Conservation (phyloP, 2,329 filamentous ascomycete genomes). For the Scedosporium minutisporum region DNA sequence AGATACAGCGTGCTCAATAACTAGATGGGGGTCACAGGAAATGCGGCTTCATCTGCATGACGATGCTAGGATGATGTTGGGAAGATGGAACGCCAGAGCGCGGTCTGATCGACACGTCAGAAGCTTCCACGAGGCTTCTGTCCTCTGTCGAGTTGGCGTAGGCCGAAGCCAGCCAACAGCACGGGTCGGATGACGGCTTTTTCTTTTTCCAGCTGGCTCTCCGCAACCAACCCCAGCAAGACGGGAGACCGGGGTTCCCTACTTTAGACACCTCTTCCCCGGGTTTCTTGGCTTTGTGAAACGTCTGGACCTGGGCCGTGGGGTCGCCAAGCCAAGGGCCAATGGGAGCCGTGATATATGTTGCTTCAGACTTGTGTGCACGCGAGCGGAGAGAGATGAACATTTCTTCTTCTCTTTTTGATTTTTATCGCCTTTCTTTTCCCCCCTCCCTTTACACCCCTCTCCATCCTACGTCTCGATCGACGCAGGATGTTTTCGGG, state of each 20-base stretch:
- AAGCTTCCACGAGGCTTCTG: slow-evolving; percentile 2
- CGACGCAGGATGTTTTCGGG: background rate
- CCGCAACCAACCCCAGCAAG: no score
- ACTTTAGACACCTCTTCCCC: no score
- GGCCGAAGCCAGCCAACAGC: background rate
- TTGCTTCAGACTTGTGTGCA: no score
- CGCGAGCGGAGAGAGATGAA: no score
- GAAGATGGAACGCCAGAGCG: slow-evolving; percentile 1
- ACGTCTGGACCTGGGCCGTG: background rate
- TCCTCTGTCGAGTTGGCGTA: background rate
- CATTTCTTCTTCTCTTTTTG: no score
- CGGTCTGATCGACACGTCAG: slow-evolving; percentile 1
- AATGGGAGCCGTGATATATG: background rate
- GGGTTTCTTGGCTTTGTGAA: background rate
- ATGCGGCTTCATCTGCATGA: background rate
- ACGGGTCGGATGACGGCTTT: no score
- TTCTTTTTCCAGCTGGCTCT: no score
- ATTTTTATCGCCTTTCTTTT: no score
- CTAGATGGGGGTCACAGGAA: no score
- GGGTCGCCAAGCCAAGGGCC: background rate
- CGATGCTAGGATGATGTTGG: background rate
- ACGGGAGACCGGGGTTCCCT: no score
- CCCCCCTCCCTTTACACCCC: no score
- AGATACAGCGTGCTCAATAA: background rate
- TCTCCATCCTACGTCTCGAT: background rate